Base-by-base conservation (phyloP, 2,329 filamentous ascomycete genomes). In the Alternaria consortialis region DNA sequence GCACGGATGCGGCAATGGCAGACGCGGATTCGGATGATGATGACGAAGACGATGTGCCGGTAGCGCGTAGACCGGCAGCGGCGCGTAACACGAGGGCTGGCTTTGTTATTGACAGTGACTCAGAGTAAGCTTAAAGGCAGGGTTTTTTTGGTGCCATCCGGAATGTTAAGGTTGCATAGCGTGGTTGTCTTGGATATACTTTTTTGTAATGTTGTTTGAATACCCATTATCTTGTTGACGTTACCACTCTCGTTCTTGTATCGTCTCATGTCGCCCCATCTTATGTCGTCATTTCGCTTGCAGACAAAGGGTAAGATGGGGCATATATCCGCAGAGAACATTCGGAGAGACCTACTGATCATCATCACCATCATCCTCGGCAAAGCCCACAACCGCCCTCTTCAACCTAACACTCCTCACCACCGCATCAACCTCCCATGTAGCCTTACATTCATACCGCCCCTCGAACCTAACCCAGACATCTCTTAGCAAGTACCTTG, bases 61-160 rank as follows among this genome's bases (percentile, higher is more conserved):
- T 77, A 17, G 68, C 74, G 13, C 71, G 74, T 8, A 78, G 79
- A 53, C 71, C 74, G 13, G 69, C 69, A 12, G 69, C 69, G 15
- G 76, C 76, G 39, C 76, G 80, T 31, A 77, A 70, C 48, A 74
- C 73, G 42, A 72, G 81, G 53, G 81, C 78, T 37, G 80, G 79
- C 0, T 82, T 83, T 61, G 69, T 84, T 39, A 70, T 83, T 68
- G 80, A 81, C 47, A 81, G 81, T 57, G 81, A 83, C 69, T 80
- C 77, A 27, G 78, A 80, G 59, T 80, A 69, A 70, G 5, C 15
- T 17, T 12, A 2, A 12, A 3, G 9, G 2, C 5, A 32, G 1
- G n/a, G 31, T 15, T 12, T 5, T 5, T 1, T 31, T 9, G 29
- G 32, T 2, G n/a, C 36, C 1, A 2, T 37, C 1, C 36, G 31